Percentiles rank a stretch among this genome's conserved stretches.
Evolutionary conservation across 2,329 filamentous ascomycete species (phyloP).

Genomic region (Aspergillus sp.): DNA sequence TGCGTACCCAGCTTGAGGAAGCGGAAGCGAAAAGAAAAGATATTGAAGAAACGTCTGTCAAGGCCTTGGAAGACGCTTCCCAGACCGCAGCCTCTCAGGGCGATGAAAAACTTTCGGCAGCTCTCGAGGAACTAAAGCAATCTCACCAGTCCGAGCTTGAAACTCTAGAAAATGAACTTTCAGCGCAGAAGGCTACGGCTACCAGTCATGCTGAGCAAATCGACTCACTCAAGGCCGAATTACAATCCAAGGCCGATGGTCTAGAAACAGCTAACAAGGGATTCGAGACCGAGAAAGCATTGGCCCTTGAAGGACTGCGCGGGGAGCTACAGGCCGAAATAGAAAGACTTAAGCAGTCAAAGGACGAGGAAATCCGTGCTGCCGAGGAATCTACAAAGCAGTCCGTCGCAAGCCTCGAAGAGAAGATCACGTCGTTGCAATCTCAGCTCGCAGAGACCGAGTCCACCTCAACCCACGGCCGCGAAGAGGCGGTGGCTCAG

Average conservation of each 20-base stretch:
- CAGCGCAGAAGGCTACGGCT: conserved; percentile 32
- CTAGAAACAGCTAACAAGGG: conserved; percentile 28
- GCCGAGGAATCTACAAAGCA: conserved; percentile 34
- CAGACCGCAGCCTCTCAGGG: conserved; percentile 36
- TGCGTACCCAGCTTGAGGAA: conserved; percentile 36
- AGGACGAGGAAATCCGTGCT: conserved; percentile 36
- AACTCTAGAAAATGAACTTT: conserved; percentile 35
- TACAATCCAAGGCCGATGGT: conserved; percentile 30
- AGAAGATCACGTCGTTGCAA: conserved; percentile 37
- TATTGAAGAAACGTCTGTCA: conserved; percentile 35
- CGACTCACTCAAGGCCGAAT: conserved; percentile 28
- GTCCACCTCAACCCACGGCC: conserved; percentile 25
- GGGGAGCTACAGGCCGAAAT: conserved; percentile 40
- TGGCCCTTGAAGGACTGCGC: conserved; percentile 30
- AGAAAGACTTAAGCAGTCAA: conserved; percentile 33
- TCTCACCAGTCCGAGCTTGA: conserved; percentile 38
- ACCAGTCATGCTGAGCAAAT: conserved; percentile 31
- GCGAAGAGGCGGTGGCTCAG: conserved; percentile 25
- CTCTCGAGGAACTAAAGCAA: conserved; percentile 39
- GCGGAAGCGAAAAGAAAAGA: conserved; percentile 37
- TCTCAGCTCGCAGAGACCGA: conserved; percentile 34
- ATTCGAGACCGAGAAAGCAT: conserved; percentile 32
- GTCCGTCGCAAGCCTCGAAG: conserved; percentile 30
- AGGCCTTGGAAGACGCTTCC: conserved; percentile 41
- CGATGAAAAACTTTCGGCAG: conserved; percentile 33